Percentiles rank a stretch among this genome's conserved stretches.
These are phyloP conservation scores for Alternaria rosae DNA, from an alignment of 2,329 filamentous ascomycete genomes.

Conservation along the genomic window DNA sequence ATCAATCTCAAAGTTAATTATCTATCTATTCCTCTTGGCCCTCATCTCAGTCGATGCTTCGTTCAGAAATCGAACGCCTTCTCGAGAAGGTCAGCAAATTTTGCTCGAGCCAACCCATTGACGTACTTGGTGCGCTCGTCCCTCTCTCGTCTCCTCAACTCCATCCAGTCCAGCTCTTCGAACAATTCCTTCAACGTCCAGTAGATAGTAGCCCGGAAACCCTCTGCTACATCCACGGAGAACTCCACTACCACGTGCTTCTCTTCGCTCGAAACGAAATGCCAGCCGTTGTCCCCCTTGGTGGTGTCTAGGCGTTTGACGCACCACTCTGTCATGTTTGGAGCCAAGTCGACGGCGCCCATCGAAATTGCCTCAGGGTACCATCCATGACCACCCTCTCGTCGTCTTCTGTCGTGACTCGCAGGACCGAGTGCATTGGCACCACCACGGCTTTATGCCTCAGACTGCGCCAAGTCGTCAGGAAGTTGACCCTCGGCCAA, in stretches of 20 bases:
- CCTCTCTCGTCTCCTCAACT: neutral
- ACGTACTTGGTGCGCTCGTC: neutral
- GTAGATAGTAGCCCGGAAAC: neutral
- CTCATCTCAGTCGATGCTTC: neutral
- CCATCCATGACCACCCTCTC: conserved; percentile 10
- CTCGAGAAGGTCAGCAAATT: neutral
- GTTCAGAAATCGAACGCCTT: neutral
- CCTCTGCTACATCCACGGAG: neutral
- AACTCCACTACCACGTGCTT: neutral
- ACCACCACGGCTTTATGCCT: neutral
- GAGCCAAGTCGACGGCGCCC: conserved; percentile 11
- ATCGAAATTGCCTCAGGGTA: conserved; percentile 13
- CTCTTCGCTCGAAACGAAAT: neutral
- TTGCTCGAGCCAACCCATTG: neutral
- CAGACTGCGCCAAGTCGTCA: neutral
- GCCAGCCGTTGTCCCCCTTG: neutral
- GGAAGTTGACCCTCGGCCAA: neutral
- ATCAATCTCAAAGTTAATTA: neutral
- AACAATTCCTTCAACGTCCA: conserved; percentile 4
- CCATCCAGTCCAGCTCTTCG: conserved; percentile 10
- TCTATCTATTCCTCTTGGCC: neutral
- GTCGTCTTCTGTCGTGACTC: neutral
- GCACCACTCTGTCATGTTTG: neutral
- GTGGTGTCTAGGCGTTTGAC: neutral
- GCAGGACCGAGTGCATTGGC: conserved; percentile 10